phyloP scores from a whole-genome alignment of 1,139 yeast species.

The Hanseniaspora gamundiae region DNA sequence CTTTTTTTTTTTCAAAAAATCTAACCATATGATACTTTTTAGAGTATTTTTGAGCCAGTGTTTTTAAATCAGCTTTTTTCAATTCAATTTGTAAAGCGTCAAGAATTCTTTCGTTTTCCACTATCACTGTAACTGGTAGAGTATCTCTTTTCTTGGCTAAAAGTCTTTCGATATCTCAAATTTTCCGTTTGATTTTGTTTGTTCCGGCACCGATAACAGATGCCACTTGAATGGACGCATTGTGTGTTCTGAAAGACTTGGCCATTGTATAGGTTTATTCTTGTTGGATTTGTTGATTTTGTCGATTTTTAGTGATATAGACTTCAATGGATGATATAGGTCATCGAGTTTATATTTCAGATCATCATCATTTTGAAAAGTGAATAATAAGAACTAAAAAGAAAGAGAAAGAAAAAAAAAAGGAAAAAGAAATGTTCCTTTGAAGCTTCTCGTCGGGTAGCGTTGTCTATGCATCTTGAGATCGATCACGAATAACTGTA shows the following conservation, averaged over 20 bases:
- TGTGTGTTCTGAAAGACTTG: slow-evolving; percentile 11
- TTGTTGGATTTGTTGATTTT: no score
- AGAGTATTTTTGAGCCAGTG: slow-evolving; percentile 47
- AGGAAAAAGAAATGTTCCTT: neutral
- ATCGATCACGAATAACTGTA: no score
- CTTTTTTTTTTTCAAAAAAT: slow-evolving; percentile 85
- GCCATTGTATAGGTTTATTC: slow-evolving; percentile 3
- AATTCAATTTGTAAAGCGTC: slow-evolving; percentile 61
- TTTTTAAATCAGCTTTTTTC: slow-evolving; percentile 37
- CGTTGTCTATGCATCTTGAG: no score
- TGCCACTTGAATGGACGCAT: slow-evolving; percentile 23
- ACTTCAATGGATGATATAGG: no score
- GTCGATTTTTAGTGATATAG: no score
- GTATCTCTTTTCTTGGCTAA: slow-evolving; percentile 39
- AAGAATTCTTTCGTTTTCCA: slow-evolving; percentile 79
- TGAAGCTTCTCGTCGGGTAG: no score
- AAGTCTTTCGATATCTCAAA: slow-evolving; percentile 73
- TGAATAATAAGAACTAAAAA: no score
- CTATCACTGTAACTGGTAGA: slow-evolving; percentile 62
- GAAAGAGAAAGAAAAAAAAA: no score
- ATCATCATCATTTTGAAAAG: no score
- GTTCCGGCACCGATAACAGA: slow-evolving; percentile 27
- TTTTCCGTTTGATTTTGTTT: slow-evolving; percentile 61
- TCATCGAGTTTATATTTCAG: no score
- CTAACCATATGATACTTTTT: slow-evolving; percentile 87